Base-by-base conservation (phyloP, 2,329 filamentous ascomycete genomes). In the Pyrenochaeta sp. region DNA sequence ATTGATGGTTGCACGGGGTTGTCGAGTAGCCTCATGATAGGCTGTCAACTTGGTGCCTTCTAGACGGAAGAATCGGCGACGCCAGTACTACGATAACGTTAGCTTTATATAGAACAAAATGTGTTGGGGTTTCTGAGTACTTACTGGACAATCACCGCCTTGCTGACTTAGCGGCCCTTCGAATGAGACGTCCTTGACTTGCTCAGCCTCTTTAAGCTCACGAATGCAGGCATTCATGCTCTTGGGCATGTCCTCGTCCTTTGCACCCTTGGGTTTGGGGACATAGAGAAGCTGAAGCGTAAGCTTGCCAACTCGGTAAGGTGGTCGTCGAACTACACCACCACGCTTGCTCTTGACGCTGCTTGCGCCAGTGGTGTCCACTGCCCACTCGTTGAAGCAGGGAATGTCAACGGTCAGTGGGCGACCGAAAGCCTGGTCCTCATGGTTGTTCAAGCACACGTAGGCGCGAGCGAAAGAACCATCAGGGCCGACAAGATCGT, bases 331-430 rank as follows among this genome's bases (percentile, higher is more conserved):
- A 45, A 94, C 87, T 28, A 90, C 84, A 38, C 89, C 82, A 11
- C 84, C 79, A 29, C 72, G 89, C 83, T 97, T 97, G 79, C 90
- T 96, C 81, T 96, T 96, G 51, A 96, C 88, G 71, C 90, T 96
- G 63, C 86, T 95, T 48, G 87, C 87, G 17, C 79, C 80, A 44
- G 74, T 84, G 58, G 94, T 89, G 68, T 99, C 94, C 3, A 89
- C 86, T 0, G 94, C 94, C 94, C 94, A 99, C 75, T 99, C 94
- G 65, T 99, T 99, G 81, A 97, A 99, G 73, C 91, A 95, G 13
- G 90, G 89, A 42, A 97, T 85, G 60, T 97, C 92, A 11, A 92
- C 90, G 50, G 86, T 86, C 63, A 93, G 87, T 7, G 90, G 91
- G 13, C 94, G 86, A 23, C 94, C 94, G 62, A 89, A 99, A 65